Base-by-base conservation (phyloP, 2,329 filamentous ascomycete species). In the Diaporthe amygdali region DNA sequence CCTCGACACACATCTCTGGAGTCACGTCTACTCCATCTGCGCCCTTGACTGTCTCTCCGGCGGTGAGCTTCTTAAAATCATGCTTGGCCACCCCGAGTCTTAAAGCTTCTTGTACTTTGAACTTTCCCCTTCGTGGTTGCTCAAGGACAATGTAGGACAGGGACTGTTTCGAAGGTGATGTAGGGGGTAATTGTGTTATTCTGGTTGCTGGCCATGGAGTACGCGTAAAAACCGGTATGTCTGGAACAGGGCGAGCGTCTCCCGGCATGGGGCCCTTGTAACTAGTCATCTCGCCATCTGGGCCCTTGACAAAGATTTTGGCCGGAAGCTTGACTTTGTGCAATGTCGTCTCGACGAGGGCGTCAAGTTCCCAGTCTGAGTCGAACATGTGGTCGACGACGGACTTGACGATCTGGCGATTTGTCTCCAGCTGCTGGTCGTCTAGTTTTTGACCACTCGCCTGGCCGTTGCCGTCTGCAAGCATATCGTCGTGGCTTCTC, bases 81-180 rank as follows among this genome's bases (percentile, higher is more conserved):
- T 75, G 79, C 66, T 84, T 87, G 25, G 83, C 82, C 0, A 98
- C 88, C 1, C 92, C 92, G 2, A 95, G 82, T 34, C 83, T 85
- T 72, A 83, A 86, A 0, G 95, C 96, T 70, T 86, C 89, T 59
- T 87, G 79, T 0, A 89, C 83, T 72, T 94, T 86, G 77, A 99
- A 98, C 77, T 92, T 96, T 66, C 96, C 96, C 68, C 96, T 90
- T 68, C 92, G 88, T 46, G 91, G 86, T 73, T 94, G 90, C 68
- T 90, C 90, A 75, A 94, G 93, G 78, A 97, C 88, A 71, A 99
- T 92, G 81, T 99, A 99, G 71, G 93, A 97, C 75, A 98, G 84
- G 7, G 94, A 91, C 56, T 91, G 90, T 34, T 85, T 84, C 0
- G 89, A 89, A 6, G 91, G 92, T 25, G 85, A 82, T 0, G 94